Base-by-base conservation (phyloP, 805 yeast species). In the Kluyveromyces lactis region DNA sequence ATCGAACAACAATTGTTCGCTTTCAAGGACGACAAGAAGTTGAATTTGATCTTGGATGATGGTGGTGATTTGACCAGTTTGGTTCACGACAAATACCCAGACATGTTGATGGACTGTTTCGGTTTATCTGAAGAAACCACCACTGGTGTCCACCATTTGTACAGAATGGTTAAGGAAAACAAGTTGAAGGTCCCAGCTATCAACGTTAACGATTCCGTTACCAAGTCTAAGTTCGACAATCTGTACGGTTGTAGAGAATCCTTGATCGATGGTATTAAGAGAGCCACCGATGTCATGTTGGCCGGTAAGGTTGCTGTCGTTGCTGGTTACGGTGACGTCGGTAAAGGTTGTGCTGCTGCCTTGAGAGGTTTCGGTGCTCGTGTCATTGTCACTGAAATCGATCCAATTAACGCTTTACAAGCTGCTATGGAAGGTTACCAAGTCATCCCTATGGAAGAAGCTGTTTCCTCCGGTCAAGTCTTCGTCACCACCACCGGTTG, bases 321-420 rank as follows among this genome's bases (percentile, higher is more conserved):
- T 59, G 97, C 96, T 48, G 98, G 98, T 72, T 90, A 81, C 76
- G 98, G 98, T 79, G 98, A 90, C 67, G 98, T 90, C 64, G 98
- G 98, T 75, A 90, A 90, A 76, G 98, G 98, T 69, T 90, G 98
- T 79, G 97, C 96, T 67, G 83, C 87, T 86, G 95, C 98, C 52
- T 79, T 92, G 62, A 82, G 86, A 73, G 89, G 94, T 65, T 89
- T 90, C 97, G 98, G 98, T 75, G 96, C 98, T 53, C 85, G 96
- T 71, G 98, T 90, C 58, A 77, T 92, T 53, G 87, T 90, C 62
- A 83, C 97, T 55, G 98, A 90, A 77, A 75, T 90, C 61, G 98
- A 90, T 71, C 98, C 98, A 64, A 90, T 90, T 74, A 90, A 90
- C 69, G 98, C 98, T 55, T 77, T 90, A 62, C 98, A 90, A 77